These are phyloP conservation scores for Sporobolus alterniflorus DNA, from an alignment of 202 grass and related monocot genomes.

Conservation along the genomic window DNA sequence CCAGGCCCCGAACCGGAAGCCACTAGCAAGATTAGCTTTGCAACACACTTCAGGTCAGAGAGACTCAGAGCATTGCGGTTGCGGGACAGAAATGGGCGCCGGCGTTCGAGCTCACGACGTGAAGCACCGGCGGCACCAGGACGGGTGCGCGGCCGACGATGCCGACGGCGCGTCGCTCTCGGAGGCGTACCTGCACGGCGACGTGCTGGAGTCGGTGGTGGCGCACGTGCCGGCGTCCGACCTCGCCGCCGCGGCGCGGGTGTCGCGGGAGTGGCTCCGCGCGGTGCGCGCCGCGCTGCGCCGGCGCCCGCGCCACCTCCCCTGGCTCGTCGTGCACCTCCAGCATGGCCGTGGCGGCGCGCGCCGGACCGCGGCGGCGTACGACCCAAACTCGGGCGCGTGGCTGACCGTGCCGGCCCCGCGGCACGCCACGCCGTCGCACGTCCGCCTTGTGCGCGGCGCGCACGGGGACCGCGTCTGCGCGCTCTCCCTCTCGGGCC, in stretches of 20 bases:
- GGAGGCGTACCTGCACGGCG: constrained; percentile 53
- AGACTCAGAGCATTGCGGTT: not conserved
- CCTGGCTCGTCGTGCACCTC: constrained; percentile 77
- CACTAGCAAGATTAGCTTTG: no score
- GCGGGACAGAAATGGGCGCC: constrained; percentile 6
- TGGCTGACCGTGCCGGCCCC: constrained; percentile 44
- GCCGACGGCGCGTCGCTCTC: constrained; percentile 26
- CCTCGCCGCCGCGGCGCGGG: constrained; percentile 59
- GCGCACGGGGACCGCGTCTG: constrained; percentile 59
- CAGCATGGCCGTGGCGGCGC: constrained; percentile 31
- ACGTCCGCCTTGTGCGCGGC: constrained; percentile 46
- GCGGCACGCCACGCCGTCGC: constrained; percentile 28
- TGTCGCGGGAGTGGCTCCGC: constrained; percentile 68
- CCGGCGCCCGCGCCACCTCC: constrained; percentile 41
- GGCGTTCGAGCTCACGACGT: not conserved
- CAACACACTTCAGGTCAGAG: not conserved
- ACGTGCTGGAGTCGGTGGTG: constrained; percentile 74
- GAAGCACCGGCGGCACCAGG: constrained; percentile 23
- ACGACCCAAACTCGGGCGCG: constrained; percentile 57
- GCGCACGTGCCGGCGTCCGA: constrained; percentile 57
- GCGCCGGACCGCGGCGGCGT: constrained; percentile 39
- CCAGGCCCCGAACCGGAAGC: not conserved
- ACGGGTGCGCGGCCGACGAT: not conserved
- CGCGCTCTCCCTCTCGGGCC: constrained; percentile 60
- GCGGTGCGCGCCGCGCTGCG: constrained; percentile 66